Base-by-base conservation (phyloP, 2,329 filamentous ascomycete genomes). In the Conoideocrella luteorostrata region DNA sequence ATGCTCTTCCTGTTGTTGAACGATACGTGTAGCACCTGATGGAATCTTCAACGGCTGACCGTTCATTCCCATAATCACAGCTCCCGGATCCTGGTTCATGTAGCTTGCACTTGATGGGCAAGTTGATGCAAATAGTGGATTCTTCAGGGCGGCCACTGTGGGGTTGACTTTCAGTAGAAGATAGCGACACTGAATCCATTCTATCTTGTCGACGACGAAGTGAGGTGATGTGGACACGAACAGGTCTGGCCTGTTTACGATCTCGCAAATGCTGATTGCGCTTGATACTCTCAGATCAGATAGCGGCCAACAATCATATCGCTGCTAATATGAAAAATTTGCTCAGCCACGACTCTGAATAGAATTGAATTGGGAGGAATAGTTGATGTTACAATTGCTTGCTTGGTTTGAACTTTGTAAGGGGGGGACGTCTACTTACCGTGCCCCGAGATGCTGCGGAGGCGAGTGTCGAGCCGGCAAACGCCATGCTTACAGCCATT, bases 131-230 rank as follows among this genome's bases (percentile, higher is more conserved):
- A 48, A 49, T 6, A 52, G 49, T 13, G 51, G 46, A 15, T 48
- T 43, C 3, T 32, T 15, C 4, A 34, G 36, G 1, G 52, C 48
- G 29, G 44, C 32, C 2, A 11, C 2, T 1, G 41, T 45, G n/a
- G 54, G 50, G 2, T 46, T 12, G 3, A 58, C 53, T 12, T 51
- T 41, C 17, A 71, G 78, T 52, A 95, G 86, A 2, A 96, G 71
- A 61, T 94, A 95, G 34, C 89, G 78, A 21, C 88, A 89, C 56
- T 94, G 88, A 47, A 95, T 89, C 90, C 90, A 96, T 55, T 94
- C 84, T 9, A 84, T 66, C 35, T 88, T 71, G 21, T 76, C 60
- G 1, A 95, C 80, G 7, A 95, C 90, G 37, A 86, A 80, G 63
- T 82, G 79, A 0, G 83, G 83, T 0, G 0, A 50, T 0, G 7